A percentile compares a stretch with the other conserved stretches of the same genome.
Conservation (phyloP, 176 grass and related monocot genomes). For the Avena atlantica region DNA sequence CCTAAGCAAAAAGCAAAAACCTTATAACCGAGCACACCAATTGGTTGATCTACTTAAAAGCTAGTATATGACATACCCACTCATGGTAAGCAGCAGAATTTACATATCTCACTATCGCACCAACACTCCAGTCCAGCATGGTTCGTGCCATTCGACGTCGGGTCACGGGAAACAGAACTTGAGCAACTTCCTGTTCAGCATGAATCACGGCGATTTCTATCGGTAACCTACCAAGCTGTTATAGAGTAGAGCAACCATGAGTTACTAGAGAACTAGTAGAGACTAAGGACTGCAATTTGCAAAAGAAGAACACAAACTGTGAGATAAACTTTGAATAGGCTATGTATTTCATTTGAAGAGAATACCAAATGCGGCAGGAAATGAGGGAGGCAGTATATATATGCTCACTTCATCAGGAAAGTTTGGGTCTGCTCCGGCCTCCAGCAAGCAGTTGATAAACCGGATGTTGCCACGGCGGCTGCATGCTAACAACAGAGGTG, state of each 20-base stretch:
- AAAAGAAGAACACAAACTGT: background rate
- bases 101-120: slow-evolving; percentile 16
- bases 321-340: background rate
- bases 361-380: background rate
- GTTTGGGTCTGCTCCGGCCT: slow-evolving; percentile 37
- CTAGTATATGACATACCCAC: background rate
- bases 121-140: slow-evolving; percentile 22
- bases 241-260: background rate
- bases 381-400: background rate
- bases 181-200: background rate
- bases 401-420: slow-evolving; percentile 27
- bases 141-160: background rate
- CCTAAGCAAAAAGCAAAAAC: background rate
- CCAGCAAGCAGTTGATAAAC: slow-evolving; percentile 34
- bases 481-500: slow-evolving; percentile 37
- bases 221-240: slow-evolving; percentile 39
- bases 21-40: background rate
- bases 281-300: background rate
- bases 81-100: slow-evolving; percentile 33
- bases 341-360: background rate
- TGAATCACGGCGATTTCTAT: slow-evolving; percentile 37
- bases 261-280: background rate
- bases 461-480: background rate
- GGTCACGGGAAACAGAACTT: slow-evolving; percentile 11
- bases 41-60: background rate